Base-by-base conservation (phyloP, 441 rosid species). In the Eruca vesicaria region DNA sequence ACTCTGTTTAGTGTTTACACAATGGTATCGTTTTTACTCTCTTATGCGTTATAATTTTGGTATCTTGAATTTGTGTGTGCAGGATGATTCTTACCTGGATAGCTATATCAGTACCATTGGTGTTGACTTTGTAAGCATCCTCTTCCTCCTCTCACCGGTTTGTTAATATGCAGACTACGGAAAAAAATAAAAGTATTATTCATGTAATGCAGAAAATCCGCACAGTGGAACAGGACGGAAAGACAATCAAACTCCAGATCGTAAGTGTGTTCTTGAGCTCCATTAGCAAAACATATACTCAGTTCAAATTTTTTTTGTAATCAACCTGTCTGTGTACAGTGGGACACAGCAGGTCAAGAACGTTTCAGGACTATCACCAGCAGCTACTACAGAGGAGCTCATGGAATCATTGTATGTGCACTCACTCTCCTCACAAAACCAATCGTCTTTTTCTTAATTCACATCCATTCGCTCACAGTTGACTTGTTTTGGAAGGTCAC, bases 321-420 rank as follows among this genome's bases (percentile, higher is more conserved):
- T 66, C 35, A 6, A 36, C 15, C n/a, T n/a, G n/a, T n/a, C 15
- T 59, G 53, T 50, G 1, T 74, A 63, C 80, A 86, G 82, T 84
- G 87, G 87, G 87, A 84, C 63, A 84, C 85, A 23, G 87, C 87
- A 52, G 87, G 84, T 0, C 87, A 84, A 80, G 87, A 84, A 48
- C 90, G 96, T 35, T 94, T 92, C 83, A 85, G 99, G 83, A 90
- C 98, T 9, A 92, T 92, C 77, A 94, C 99, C 23, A 94, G 97
- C 86, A 89, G 96, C 82, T 92, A 90, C 71, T 94, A 94, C 81
- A 87, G 99, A 80, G 97, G 97, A 58, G 97, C 99, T 56, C 98
- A 94, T 82, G 99, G 99, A 65, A 92, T 94, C 72, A 92, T 94
- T 61, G 75, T 71, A 61, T 14, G 74, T n/a, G n/a, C n/a, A n/a